Conservation (phyloP, 306 rosid genomes). For the Pachyrhizus erosus region DNA sequence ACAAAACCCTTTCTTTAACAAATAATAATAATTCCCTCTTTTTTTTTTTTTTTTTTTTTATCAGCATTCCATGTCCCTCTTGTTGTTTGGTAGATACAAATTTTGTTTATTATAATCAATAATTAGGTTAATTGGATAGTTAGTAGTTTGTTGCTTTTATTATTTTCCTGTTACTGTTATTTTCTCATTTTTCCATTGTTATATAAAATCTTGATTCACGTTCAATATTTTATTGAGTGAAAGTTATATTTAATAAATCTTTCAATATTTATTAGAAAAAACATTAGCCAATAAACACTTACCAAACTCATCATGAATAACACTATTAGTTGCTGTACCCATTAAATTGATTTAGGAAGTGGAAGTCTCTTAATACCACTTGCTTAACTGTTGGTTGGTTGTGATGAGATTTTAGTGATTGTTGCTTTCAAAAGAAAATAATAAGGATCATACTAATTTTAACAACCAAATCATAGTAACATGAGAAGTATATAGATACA, state of each 20-base stretch:
- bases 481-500: background rate
- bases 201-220: too few relatives aligned
- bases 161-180: too few relatives aligned
- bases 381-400: background rate
- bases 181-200: too few relatives aligned
- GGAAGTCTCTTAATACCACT: background rate
- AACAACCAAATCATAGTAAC: background rate
- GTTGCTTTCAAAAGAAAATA: background rate
- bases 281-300: background rate
- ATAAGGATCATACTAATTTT: background rate
- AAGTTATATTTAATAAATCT: background rate
- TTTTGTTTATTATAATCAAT: too few relatives aligned
- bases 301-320: background rate
- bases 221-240: too few relatives aligned
- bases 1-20: too few relatives aligned
- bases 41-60: too few relatives aligned
- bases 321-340: background rate
- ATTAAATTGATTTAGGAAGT: background rate
- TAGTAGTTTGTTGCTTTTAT: too few relatives aligned
- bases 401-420: slow-evolving; percentile 2
- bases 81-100: too few relatives aligned
- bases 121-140: too few relatives aligned
- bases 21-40: too few relatives aligned
- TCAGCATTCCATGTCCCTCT: too few relatives aligned
- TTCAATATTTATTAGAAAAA: background rate